Conservation (phyloP, 169 alveolate species). For the Hepatocystis sp. region DNA sequence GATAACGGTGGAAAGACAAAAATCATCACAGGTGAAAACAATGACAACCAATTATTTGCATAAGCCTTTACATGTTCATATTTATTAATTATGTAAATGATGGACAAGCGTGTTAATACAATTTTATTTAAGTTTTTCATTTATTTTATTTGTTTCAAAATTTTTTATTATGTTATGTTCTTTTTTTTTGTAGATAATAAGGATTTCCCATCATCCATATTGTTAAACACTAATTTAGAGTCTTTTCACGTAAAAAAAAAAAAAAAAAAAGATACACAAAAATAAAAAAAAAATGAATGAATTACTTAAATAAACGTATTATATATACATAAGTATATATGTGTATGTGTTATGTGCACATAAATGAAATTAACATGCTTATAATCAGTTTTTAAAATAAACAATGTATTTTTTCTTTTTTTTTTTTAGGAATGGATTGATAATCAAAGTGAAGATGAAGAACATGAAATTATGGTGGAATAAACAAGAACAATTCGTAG, state of each 20-base stretch:
- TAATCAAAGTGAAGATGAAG: conserved; percentile 78
- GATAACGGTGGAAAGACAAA: no score
- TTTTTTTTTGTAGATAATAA: conserved; percentile 46
- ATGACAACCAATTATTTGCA: no score
- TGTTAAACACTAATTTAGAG: conserved; percentile 36
- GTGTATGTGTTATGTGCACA: not conserved
- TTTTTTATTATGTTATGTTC: conserved; percentile 5
- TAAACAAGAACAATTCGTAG: not conserved
- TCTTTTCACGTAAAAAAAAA: conserved; percentile 66
- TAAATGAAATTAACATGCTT: no score
- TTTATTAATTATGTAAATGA: no score
- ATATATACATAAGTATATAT: conserved; percentile 7
- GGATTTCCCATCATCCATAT: conserved; percentile 16
- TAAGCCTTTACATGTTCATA: no score
- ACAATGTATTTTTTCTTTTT: conserved; percentile 9
- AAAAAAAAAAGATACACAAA: conserved; percentile 16
- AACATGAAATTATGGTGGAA: conserved; percentile 74
- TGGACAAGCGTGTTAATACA: no score
- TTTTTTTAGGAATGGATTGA: conserved; percentile 74
- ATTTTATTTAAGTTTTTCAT: no score
- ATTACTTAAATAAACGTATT: no score
- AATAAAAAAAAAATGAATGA: conserved; percentile 4
- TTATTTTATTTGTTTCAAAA: no score
- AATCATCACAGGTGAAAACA: no score
- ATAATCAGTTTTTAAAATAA: no score